Conservation (phyloP, 768 basidiomycete species). For the Lanmaoa pseudosensibilis region DNA sequence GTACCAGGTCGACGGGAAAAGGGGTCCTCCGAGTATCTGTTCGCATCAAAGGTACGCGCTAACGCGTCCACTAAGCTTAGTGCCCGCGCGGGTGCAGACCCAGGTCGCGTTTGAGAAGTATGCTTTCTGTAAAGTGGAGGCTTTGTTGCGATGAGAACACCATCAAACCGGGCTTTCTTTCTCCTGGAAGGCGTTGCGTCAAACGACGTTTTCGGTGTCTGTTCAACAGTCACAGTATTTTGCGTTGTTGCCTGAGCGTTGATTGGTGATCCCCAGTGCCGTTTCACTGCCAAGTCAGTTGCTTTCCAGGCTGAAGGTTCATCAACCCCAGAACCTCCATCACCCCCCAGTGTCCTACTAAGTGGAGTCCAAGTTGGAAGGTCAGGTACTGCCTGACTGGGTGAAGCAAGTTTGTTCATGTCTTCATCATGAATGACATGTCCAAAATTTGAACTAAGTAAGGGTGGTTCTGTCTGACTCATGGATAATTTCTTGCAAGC, state of each 20-base stretch:
- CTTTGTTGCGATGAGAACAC: constrained; percentile 24
- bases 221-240: background rate
- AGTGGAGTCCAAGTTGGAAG: constrained; percentile 28
- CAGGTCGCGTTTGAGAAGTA: background rate
- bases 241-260: background rate
- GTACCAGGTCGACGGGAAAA: background rate
- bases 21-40: constrained; percentile 9
- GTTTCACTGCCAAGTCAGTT: background rate
- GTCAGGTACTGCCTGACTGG: constrained; percentile 10
- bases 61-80: constrained; percentile 27
- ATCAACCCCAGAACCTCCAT: constrained; percentile 8
- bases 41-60: constrained; percentile 28
- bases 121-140: background rate
- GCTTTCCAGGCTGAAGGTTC: background rate
- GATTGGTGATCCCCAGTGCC: background rate
- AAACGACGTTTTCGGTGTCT: background rate
- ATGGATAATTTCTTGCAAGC: constrained; percentile 10
- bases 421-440: background rate
- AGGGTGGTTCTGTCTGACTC: constrained; percentile 1
- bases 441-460: background rate
- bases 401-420: background rate
- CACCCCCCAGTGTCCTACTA: background rate
- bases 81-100: background rate
- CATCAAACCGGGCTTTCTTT: constrained; percentile 26
- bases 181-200: background rate